Evolutionary conservation across 257 asterid species (phyloP), one percentile per base, ranked within the genome.

Genomic region (Jasminum sambac): DNA sequence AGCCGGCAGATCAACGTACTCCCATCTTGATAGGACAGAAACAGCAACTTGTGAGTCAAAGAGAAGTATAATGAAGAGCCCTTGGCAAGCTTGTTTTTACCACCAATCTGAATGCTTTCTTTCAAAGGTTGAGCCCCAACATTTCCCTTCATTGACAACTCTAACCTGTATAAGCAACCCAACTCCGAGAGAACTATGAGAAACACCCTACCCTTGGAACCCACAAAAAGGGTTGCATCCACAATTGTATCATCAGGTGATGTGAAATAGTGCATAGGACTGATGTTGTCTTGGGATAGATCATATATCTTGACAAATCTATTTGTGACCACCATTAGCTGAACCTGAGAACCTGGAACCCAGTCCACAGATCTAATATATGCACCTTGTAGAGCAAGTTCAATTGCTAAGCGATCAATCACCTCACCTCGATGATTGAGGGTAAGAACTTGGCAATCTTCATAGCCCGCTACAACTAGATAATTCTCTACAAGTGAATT

Each of bases 261-360:
- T 37, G 97, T 88, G 77, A 87, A 79, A 76, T 88, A 95, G 85
- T 95, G 97, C 84, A 91, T 72, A 66, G 99, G 99, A 80, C 99
- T 95, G 66, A 95, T 91, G 71, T 83, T 86, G 84, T 95, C 99
- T 77, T 88, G 97, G 72, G 99, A 95, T 43, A 95, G 87, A 86
- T 95, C 99, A 74, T 86, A 89, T 77, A 91, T 88, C 77, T 95
- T 91, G 72, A 95, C 96, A 74, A 89, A 95, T 79, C 83, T 92
- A 84, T 90, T 95, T 11, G 99, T 89, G 74, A 87, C 89, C 75
- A 95, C 98, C 98, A 95, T 89, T 58, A 95, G 84, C 83, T 91
- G 99, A 80, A 95, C 98, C 85, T 95, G 99, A 57, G 98, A 91
- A 63, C 97, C 95, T 59, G 96, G 97, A 76, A 95, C 96, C 99